phyloP scores from a whole-genome alignment of 1,284 basidiomycete genomes.

The Ganoderma lucidum region DNA sequence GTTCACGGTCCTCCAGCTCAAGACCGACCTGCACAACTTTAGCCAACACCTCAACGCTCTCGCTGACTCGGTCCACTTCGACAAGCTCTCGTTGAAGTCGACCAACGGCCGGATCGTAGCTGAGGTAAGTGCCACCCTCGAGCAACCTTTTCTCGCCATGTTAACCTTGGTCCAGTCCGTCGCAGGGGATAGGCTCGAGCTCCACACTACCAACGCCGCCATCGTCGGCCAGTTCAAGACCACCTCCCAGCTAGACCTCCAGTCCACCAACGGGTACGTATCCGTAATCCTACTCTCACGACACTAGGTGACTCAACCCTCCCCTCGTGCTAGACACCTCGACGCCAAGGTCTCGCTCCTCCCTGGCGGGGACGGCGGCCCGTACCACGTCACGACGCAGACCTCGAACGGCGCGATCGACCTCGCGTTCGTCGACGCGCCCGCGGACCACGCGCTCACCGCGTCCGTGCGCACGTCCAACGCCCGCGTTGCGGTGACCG shows the following conservation, averaged over 20 bases:
- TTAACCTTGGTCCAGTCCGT: conserved; percentile 13
- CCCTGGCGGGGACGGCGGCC: conserved; percentile 39
- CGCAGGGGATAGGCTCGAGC: neutral
- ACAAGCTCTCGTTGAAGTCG: conserved; percentile 24
- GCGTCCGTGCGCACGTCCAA: conserved; percentile 44
- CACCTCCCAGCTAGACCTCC: conserved; percentile 44
- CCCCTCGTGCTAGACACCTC: neutral
- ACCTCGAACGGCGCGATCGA: conserved; percentile 40
- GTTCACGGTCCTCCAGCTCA: conserved; percentile 32
- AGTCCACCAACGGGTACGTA: conserved; percentile 43
- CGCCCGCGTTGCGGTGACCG: conserved; percentile 40
- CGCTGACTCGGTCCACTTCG: conserved; percentile 29
- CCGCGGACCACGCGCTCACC: conserved; percentile 48
- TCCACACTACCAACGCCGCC: conserved; percentile 42
- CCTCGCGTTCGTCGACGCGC: conserved; percentile 44
- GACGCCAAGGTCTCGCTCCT: conserved; percentile 12
- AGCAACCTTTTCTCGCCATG: neutral
- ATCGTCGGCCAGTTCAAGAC: conserved; percentile 53
- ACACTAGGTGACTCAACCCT: neutral
- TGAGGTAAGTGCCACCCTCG: conserved; percentile 23
- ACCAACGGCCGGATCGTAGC: conserved; percentile 30
- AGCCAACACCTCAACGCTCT: conserved; percentile 34
- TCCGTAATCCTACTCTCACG: no score
- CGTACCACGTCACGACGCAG: conserved; percentile 40
- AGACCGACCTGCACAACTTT: conserved; percentile 37